These are phyloP conservation scores for Populus simonii DNA, from an alignment of 345 rosid species.

Conservation along the genomic window DNA sequence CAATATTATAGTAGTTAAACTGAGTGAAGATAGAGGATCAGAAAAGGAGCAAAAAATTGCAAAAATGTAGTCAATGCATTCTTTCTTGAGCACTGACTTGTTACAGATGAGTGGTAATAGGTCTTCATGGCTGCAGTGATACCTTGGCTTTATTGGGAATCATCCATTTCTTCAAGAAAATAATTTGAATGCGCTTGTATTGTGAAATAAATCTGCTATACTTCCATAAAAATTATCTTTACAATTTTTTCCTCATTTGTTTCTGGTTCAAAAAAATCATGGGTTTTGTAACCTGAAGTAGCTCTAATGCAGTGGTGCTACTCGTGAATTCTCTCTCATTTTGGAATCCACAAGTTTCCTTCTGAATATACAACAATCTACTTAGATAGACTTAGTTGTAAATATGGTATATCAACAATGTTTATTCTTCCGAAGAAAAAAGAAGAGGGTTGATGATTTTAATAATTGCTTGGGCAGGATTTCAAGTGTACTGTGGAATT, in stretches of 20 bases:
- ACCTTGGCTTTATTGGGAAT: not conserved
- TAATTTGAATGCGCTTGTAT: not conserved
- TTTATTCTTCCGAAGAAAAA: not conserved
- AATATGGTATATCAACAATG: not conserved
- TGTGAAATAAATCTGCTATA: not conserved
- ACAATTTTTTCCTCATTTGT: not conserved
- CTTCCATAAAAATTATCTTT: not conserved
- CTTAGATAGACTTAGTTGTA: not conserved
- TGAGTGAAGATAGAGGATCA: not conserved
- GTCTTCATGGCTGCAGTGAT: not conserved
- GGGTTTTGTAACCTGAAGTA: not conserved
- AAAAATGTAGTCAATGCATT: not conserved
- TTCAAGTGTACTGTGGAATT: conserved; percentile 77
- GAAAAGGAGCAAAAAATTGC: not conserved
- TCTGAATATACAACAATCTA: not conserved
- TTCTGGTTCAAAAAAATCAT: not conserved
- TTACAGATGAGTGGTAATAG: not conserved
- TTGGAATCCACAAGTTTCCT: not conserved
- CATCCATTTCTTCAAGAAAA: too few species aligned
- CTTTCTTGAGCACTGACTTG: not conserved
- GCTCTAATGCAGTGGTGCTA: too few species aligned
- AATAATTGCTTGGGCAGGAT: conserved; percentile 49
- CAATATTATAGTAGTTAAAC: not conserved
- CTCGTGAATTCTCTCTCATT: not conserved
- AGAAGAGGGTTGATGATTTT: conserved; percentile 2